Conservation (phyloP, 2,329 filamentous ascomycete genomes). For the Sporothrix pallida region DNA sequence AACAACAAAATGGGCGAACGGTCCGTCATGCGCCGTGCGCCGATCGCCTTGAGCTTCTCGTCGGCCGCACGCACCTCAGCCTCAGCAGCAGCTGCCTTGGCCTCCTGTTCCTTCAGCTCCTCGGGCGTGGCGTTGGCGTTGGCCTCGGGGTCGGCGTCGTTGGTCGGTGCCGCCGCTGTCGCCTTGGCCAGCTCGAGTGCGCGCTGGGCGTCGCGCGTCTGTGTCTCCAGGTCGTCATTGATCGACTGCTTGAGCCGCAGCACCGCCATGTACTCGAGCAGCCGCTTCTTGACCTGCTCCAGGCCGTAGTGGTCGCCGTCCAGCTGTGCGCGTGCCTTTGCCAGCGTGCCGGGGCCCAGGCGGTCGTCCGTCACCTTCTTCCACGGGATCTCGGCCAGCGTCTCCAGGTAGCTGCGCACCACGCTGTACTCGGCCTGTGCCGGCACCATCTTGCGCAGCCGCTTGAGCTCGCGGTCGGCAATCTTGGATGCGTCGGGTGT, state of each 20-base stretch:
- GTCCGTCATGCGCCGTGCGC: conserved; percentile 84
- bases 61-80: conserved; percentile 53
- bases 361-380: conserved; percentile 81
- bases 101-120: conserved; percentile 19
- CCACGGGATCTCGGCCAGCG: conserved; percentile 93
- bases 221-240: conserved; percentile 79
- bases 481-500: conserved; percentile 85
- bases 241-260: conserved; percentile 90
- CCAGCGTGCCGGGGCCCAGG: conserved; percentile 78
- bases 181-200: conserved; percentile 56
- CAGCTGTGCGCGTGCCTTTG: conserved; percentile 82
- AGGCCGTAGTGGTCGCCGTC: conserved; percentile 96
- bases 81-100: conserved; percentile 29
- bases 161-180: conserved; percentile 43
- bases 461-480: conserved; percentile 85
- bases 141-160: conserved; percentile 34
- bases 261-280: conserved; percentile 96
- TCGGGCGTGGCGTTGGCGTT: conserved; percentile 26
- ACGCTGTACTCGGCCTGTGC: conserved; percentile 96
- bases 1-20: conserved; percentile 95
- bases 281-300: conserved; percentile 94
- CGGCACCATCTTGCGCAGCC: conserved; percentile 93
- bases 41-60: conserved; percentile 75
- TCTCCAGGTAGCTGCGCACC: conserved; percentile 91
- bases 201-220: conserved; percentile 72